A percentile compares a stretch with the other conserved stretches of the same genome.
phyloP scores from a whole-genome alignment of 192 early-diverging fungal species.

The Chytriomyces confervae region DNA sequence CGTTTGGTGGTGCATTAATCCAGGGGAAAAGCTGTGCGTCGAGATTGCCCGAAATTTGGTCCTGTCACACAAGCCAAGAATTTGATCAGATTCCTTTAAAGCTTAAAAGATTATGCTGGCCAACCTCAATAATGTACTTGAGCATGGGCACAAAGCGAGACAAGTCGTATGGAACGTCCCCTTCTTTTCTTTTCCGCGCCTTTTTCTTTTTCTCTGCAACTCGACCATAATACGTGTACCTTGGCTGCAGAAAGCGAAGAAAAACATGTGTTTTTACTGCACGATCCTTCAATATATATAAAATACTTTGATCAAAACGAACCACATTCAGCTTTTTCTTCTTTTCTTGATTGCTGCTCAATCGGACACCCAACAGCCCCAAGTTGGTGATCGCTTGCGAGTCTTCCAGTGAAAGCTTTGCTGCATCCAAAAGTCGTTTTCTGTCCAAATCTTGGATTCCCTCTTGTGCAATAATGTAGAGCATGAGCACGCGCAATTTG shows the following conservation, averaged over 20 bases:
- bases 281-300: neutral
- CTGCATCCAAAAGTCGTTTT: conserved; percentile 68
- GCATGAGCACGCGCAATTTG: conserved; percentile 78
- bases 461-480: conserved; percentile 82
- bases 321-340: conserved; percentile 46
- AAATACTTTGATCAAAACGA: neutral
- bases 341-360: conserved; percentile 57
- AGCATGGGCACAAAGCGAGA: conserved; percentile 78
- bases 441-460: conserved; percentile 76
- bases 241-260: conserved; percentile 18
- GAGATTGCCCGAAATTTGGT: conserved; percentile 56
- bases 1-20: conserved; percentile 56
- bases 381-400: conserved; percentile 83
- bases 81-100: conserved; percentile 42
- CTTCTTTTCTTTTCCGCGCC: conserved; percentile 55
- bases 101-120: neutral
- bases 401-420: conserved; percentile 73
- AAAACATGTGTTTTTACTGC: too few relatives aligned
- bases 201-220: conserved; percentile 60
- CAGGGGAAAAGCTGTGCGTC: conserved; percentile 72
- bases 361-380: conserved; percentile 65
- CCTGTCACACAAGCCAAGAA: conserved; percentile 43
- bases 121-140: conserved; percentile 71
- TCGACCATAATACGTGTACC: conserved; percentile 53
- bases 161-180: conserved; percentile 74